These are phyloP conservation scores for Hansenula sp. DNA, from an alignment of 1,139 yeast genomes.

Conservation along the genomic window DNA sequence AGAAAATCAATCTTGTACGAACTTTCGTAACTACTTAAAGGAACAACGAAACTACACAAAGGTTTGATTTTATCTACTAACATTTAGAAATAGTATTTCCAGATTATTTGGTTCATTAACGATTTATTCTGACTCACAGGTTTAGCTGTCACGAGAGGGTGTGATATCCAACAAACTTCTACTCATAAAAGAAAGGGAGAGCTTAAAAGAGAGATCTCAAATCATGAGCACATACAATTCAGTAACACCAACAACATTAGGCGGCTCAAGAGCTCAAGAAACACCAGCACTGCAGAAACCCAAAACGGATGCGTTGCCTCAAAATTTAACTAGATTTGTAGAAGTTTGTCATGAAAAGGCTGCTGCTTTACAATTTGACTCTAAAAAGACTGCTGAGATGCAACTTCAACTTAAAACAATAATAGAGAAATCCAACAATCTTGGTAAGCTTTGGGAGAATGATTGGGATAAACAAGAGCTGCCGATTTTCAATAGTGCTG, in stretches of 20 bases:
- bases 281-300: neutral
- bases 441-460: constrained; percentile 43
- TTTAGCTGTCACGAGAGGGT: no score
- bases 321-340: constrained; percentile 38
- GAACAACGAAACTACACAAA: no score
- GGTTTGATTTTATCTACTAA: no score
- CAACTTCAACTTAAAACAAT: constrained; percentile 43
- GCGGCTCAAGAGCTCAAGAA: neutral
- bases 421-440: constrained; percentile 46
- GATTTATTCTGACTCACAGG: no score
- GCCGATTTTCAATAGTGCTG: constrained; percentile 38
- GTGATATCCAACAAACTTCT: no score
- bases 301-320: constrained; percentile 6
- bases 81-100: no score
- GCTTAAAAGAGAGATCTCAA: neutral
- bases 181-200: neutral
- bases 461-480: constrained; percentile 57
- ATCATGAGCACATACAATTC: constrained; percentile 12
- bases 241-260: constrained; percentile 12
- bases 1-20: no score
- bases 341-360: constrained; percentile 38
- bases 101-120: no score
- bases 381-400: constrained; percentile 30
- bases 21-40: no score
- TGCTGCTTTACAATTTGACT: constrained; percentile 24